Conservation (phyloP, 768 basidiomycete species). For the Lactarius sanguifluus region DNA sequence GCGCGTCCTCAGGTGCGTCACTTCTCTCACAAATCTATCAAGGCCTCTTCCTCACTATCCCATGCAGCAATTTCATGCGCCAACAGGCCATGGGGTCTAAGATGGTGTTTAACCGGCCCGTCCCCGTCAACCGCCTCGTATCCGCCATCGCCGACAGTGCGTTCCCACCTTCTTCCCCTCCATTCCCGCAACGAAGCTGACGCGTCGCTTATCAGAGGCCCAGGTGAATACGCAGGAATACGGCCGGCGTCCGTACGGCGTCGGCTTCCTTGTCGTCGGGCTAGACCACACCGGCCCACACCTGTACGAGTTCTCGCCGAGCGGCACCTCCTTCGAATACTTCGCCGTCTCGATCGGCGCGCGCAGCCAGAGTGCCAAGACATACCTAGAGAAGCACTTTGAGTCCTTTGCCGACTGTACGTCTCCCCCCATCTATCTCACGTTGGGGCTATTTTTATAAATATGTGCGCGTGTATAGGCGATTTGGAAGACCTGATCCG, state of each 20-base stretch:
- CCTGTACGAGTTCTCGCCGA: constrained; percentile 97
- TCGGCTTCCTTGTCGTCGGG: constrained; percentile 97
- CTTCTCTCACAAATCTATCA: not conserved
- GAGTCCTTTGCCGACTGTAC: constrained; percentile 82
- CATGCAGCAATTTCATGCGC: constrained; percentile 94
- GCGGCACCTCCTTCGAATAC: constrained; percentile 97
- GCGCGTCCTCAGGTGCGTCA: constrained; percentile 83
- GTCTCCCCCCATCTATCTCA: constrained; percentile 33
- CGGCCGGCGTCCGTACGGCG: constrained; percentile 93
- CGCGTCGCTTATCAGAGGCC: not conserved
- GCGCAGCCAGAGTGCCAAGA: constrained; percentile 96
- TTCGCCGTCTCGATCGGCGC: constrained; percentile 99
- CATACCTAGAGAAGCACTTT: constrained; percentile 94
- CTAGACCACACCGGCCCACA: constrained; percentile 96
- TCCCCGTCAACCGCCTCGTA: constrained; percentile 93
- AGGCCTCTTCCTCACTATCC: no score
- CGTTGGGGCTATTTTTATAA: not conserved
- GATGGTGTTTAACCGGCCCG: constrained; percentile 93
- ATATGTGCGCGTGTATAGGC: constrained; percentile 44
- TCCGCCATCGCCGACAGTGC: constrained; percentile 92
- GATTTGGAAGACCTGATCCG: constrained; percentile 83
- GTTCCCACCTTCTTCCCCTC: constrained; percentile 36
- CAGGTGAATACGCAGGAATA: not conserved
- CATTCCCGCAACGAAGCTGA: not conserved
- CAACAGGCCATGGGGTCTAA: constrained; percentile 95